Percentiles rank a stretch among this genome's conserved stretches.
phyloP scores from a whole-genome alignment of 2,329 filamentous ascomycete genomes.

The Diaporthe sp. region DNA sequence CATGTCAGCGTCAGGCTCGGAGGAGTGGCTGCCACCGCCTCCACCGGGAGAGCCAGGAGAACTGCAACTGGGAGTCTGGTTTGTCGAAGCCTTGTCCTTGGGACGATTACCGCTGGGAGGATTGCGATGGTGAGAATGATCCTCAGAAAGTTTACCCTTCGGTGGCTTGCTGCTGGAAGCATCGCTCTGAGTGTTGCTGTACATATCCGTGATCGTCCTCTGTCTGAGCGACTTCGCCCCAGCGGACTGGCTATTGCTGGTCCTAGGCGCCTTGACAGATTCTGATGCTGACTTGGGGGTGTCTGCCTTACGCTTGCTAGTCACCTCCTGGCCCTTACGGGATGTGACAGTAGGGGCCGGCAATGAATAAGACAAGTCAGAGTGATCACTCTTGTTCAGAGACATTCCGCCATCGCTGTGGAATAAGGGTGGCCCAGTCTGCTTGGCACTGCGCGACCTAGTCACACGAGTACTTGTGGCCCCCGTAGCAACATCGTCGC shows the following conservation, averaged over 20 bases:
- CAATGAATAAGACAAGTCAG: background rate
- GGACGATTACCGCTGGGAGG: background rate
- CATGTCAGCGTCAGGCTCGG: too few species aligned
- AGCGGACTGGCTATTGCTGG: too few species aligned
- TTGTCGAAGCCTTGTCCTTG: background rate
- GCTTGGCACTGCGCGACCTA: background rate
- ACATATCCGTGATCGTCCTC: background rate
- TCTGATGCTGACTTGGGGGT: too few species aligned
- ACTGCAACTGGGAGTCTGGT: background rate
- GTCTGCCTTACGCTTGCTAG: background rate
- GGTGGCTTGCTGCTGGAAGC: background rate
- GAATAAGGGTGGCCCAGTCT: background rate
- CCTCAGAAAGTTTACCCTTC: background rate
- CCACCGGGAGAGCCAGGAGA: background rate
- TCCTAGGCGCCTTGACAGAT: background rate
- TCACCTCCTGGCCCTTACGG: background rate
- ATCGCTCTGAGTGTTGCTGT: background rate
- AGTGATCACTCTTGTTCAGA: background rate
- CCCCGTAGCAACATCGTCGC: background rate
- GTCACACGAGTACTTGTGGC: background rate
- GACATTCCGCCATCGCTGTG: background rate
- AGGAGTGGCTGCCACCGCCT: background rate
- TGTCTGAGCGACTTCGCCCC: background rate
- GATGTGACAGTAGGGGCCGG: background rate
- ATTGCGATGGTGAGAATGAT: background rate